Evolutionary conservation across 805 yeast species (phyloP), one percentile per base, ranked within the genome.

Genomic region (Teunomyces kruisii): DNA sequence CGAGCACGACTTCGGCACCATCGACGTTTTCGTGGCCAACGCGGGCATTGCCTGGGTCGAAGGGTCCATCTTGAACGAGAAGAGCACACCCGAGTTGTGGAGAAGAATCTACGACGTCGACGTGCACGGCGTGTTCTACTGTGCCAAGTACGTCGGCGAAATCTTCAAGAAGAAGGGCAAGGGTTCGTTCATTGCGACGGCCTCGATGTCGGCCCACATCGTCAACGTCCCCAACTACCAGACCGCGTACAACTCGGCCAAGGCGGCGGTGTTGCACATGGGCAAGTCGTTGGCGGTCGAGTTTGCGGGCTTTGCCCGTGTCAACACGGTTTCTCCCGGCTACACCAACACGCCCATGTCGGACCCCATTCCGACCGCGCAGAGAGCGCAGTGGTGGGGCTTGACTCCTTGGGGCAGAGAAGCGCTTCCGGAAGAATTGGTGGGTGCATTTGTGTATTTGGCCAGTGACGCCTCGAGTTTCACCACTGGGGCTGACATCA

Each of bases 21-120:
- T 89, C 53, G 96, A 89, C 64, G 70, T 88, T 22, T 84, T 87
- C 57, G 92, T 89, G 39, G 95, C 95, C 55, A 89, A 89, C 64
- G 96, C 96, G 12, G 96, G 96, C 33, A 81, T 87, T 24, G 46
- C 54, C 7, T 50, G 54, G 54, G 39, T 39, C 16, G 54, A 50
- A 8, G 90, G 91, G 16, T 77, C 51, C 32, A 61, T 78, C 14
- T 58, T 62, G 48, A 51, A 68, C 42, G 71, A 70, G 22, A 72
- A 59, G 30, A 62, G 67, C 33, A 69, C 67, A n/a, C 57, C 56
- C 36, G 68, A 61, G 19, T 46, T 53, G 29, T 72, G 69, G 70
- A 50, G 65, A 15, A 64, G 62, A 50, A 53, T 71, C 47, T 55
- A 70, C 31, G 70, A 70, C 55, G 58, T 67, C 50, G 75, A 72